phyloP scores from a whole-genome alignment of 768 basidiomycete genomes.

The Cantharellus anzutake region DNA sequence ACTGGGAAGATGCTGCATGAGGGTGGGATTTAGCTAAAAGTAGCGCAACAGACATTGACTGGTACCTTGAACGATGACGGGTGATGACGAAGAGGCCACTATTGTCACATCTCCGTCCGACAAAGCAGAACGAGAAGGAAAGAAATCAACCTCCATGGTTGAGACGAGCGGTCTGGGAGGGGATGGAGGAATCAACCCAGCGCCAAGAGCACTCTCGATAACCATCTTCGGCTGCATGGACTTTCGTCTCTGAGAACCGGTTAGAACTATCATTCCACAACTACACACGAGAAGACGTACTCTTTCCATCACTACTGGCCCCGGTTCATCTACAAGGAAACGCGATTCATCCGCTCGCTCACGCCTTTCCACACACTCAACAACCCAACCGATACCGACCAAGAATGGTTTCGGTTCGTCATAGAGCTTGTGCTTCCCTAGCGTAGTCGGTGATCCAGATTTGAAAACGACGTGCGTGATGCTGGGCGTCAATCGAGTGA shows the following conservation, averaged over 20 bases:
- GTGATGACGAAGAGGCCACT: neutral
- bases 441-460: slow-evolving; percentile 56
- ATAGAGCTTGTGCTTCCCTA: slow-evolving; percentile 54
- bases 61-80: neutral
- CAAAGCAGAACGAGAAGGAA: too few species aligned
- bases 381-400: slow-evolving; percentile 79
- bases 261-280: too few species aligned
- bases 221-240: slow-evolving; percentile 48
- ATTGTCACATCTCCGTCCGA: neutral
- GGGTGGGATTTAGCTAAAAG: neutral
- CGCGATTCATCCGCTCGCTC: slow-evolving; percentile 41
- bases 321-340: slow-evolving; percentile 47
- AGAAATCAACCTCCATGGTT: too few species aligned
- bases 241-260: neutral
- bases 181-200: too few species aligned
- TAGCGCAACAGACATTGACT: neutral
- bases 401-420: slow-evolving; percentile 51
- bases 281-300: slow-evolving; percentile 19
- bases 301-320: slow-evolving; percentile 38
- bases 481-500: slow-evolving; percentile 44
- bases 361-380: slow-evolving; percentile 61
- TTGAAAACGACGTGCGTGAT: slow-evolving; percentile 80
- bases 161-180: too few species aligned
- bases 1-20: slow-evolving; percentile 19
- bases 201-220: slow-evolving; percentile 9